Evolutionary conservation across 1,284 basidiomycete species (phyloP), one percentile per base, ranked within the genome.

Genomic region (Moesziomyces globuligerus): DNA sequence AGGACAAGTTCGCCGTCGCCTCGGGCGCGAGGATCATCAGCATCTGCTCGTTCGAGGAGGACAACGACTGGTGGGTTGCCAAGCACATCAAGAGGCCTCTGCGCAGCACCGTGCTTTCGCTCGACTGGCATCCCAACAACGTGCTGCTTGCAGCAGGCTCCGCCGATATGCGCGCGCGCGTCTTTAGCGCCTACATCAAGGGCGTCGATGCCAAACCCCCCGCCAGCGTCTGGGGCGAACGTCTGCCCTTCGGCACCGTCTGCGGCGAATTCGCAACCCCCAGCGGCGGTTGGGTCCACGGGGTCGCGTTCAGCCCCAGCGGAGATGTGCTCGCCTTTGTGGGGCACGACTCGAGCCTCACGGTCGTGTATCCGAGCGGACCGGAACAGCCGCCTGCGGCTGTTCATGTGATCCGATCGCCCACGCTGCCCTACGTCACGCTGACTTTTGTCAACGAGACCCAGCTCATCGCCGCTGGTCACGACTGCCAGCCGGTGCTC

Each of bases 141-240:
- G 92, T 98, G 10, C 86, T 98, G 11, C 88, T 98, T 21, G 95
- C 94, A 4, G 91, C 95, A 24, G 95, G 95, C 17, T 90, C 91
- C 55, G 93, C 94, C 0, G 95, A 98, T 82, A 92, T 92, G 87
- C 93, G 93, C 83, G 94, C 95, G 7, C 88, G 94, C 23, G 96
- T 99, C n/a, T 93, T 98, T 83, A 96, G 93, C 11, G 96, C 94
- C 5, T 98, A 93, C 85, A 96, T 98, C 86, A 99, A 98, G 86
- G 96, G 97, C 74, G 90, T 98, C n/a, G 95, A 99, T 82, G 88
- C 42, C 62, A 94, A 93, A 79, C 96, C 95, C 25, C 87, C 90
- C 48, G 88, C 94, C 1, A 90, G 90, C 18, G 90, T 95, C 0
- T 99, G 96, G 96, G 96, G 96, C 34, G 94, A 95, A 75, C 92